A percentile compares a stretch with the other conserved stretches of the same genome.
These are phyloP conservation scores for Alternaria metachromatica DNA, from an alignment of 2,329 filamentous ascomycete genomes.

Conservation along the genomic window DNA sequence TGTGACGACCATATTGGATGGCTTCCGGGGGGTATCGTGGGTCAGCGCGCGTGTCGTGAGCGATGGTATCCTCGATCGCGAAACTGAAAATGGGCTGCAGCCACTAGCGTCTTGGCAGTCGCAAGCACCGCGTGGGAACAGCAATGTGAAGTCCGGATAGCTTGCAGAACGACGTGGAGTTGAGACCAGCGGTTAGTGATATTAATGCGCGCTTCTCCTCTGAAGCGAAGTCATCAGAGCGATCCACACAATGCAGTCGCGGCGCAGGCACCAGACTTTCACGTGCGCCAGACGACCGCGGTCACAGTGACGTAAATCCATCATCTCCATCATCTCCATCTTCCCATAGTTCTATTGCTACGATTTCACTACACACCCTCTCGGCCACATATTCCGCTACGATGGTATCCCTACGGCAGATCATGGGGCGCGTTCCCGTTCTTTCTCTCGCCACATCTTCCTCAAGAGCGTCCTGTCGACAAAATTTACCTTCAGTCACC, in stretches of 20 bases:
- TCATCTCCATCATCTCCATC: background rate
- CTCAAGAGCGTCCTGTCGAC: background rate
- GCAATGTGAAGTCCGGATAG: background rate
- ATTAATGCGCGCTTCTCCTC: background rate
- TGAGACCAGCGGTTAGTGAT: background rate
- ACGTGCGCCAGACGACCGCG: slow-evolving; percentile 5
- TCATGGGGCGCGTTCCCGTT: background rate
- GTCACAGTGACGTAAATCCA: slow-evolving; percentile 34
- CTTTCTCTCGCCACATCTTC: background rate
- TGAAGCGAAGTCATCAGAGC: too few species aligned
- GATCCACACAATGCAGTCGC: background rate
- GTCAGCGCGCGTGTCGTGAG: slow-evolving; percentile 15
- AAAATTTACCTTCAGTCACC: background rate
- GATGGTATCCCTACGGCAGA: background rate
- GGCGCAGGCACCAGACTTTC: background rate
- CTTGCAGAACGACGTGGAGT: background rate
- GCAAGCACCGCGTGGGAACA: slow-evolving; percentile 1
- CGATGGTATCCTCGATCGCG: slow-evolving; percentile 24
- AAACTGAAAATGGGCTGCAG: slow-evolving; percentile 26
- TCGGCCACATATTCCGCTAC: background rate
- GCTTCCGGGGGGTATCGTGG: slow-evolving; percentile 54
- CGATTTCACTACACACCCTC: background rate
- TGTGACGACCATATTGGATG: slow-evolving; percentile 53
- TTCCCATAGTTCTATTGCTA: background rate
- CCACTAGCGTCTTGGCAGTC: slow-evolving; percentile 29